Conservation (phyloP, 2,329 filamentous ascomycete species). For the Stachybotrys echinatus region DNA sequence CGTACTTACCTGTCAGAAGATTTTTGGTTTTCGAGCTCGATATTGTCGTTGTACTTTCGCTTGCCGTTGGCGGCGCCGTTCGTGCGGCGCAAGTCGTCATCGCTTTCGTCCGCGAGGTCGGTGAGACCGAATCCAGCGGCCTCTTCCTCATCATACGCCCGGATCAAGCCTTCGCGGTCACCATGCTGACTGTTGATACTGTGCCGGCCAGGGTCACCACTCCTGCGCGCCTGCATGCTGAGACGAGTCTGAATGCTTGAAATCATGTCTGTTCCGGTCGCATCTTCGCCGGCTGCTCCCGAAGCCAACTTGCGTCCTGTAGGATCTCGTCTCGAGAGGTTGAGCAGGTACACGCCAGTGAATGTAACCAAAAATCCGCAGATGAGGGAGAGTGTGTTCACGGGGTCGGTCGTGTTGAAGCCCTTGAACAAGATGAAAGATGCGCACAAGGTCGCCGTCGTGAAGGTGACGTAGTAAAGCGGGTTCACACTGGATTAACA, state of each 20-base stretch:
- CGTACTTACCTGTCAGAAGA: not conserved
- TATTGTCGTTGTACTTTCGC: conserved; percentile 34
- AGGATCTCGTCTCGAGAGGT: conserved; percentile 88
- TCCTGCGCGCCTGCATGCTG: conserved; percentile 87
- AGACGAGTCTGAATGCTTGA: conserved; percentile 84
- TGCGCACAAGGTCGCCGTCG: conserved; percentile 86
- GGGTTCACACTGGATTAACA: conserved; percentile 76
- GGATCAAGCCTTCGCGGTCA: conserved; percentile 79
- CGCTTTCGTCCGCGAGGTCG: conserved; percentile 73
- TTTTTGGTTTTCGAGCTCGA: conserved; percentile 48
- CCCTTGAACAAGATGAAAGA: conserved; percentile 95
- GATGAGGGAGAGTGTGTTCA: conserved; percentile 88
- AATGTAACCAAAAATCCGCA: conserved; percentile 95
- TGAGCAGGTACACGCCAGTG: conserved; percentile 89
- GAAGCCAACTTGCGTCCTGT: conserved; percentile 66
- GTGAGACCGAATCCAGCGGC: conserved; percentile 67
- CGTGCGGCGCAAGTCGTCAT: conserved; percentile 47
- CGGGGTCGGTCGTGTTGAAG: conserved; percentile 89
- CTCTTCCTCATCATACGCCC: conserved; percentile 83
- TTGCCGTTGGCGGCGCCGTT: conserved; percentile 36
- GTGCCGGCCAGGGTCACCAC: conserved; percentile 58
- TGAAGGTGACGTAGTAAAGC: conserved; percentile 96
- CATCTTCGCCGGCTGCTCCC: conserved; percentile 61
- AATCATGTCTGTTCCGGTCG: conserved; percentile 85
- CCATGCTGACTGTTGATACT: conserved; percentile 59